Base-by-base conservation (phyloP, 2,329 filamentous ascomycete genomes). In the Phaeosphaeriaceae sp. region DNA sequence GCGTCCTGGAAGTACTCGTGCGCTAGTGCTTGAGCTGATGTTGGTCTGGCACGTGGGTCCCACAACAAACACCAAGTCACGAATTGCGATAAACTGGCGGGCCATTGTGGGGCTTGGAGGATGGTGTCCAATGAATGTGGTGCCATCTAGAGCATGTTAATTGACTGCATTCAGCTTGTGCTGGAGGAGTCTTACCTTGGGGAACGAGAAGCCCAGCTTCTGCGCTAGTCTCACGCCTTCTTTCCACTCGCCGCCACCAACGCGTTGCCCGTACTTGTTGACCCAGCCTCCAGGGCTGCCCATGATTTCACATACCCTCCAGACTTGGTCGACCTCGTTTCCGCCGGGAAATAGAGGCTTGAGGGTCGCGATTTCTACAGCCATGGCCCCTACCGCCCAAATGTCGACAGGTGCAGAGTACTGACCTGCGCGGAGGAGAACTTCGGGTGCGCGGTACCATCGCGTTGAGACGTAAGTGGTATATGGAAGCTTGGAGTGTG, bases 51-150 rank as follows among this genome's bases (percentile, higher is more conserved):
- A 81, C 93, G 96, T 11, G 95, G 95, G 78, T 99, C 95, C 95
- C 95, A 99, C 91, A 98, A 95, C 66, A 99, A 80, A 79, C 95
- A 99, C 93, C 93, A 97, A 17, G 95, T 99, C 58, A 99, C 95
- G 73, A 99, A 98, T 58, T 96, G 88, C 71, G 90, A 91, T 54
- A 99, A 84, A 20, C 92, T 90, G 1, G 89, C 81, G 6, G 95
- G 95, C 95, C 95, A 99, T 73, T 97, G 92, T 17, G 95, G 93
- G 24, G 91, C 78, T 73, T 92, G 92, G 7, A 99, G 84, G 65
- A 98, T 95, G 5, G 92, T 96, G 69, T 98, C 94, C 87, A 99
- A 92, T 19, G 94, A 88, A 78, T 98, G 95, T 51, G 95, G 95
- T 21, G 95, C 94, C 95, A 99, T 98, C 88, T 95, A 40, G 92